These are phyloP conservation scores for Hemisphaericaspora lyxosophila DNA, from an alignment of 1,139 yeast genomes.

Conservation along the genomic window DNA sequence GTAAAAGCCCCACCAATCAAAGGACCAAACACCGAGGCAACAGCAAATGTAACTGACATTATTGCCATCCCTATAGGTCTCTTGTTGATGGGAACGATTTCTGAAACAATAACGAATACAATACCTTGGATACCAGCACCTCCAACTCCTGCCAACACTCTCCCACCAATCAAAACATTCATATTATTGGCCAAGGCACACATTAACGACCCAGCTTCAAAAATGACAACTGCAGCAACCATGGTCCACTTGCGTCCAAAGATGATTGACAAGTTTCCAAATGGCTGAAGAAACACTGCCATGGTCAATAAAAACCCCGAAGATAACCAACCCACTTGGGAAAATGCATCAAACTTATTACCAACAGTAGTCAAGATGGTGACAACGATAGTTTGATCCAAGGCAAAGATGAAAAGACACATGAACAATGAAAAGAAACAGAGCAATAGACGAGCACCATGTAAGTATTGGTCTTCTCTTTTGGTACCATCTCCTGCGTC, in stretches of 20 bases:
- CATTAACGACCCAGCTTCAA: constrained; percentile 40
- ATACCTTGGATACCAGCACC: constrained; percentile 34
- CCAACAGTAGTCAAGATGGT: constrained; percentile 42
- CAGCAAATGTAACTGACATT: constrained; percentile 36
- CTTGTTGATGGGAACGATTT: constrained; percentile 28
- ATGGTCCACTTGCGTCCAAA: constrained; percentile 47
- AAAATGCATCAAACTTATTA: constrained; percentile 43
- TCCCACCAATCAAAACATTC: constrained; percentile 40
- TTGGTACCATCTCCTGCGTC: too few relatives aligned
- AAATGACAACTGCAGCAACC: constrained; percentile 31
- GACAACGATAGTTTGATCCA: too few relatives aligned
- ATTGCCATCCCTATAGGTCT: constrained; percentile 36
- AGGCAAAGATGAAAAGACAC: too few relatives aligned
- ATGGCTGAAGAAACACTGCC: constrained; percentile 36
- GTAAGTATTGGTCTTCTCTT: too few relatives aligned
- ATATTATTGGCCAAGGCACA: constrained; percentile 36
- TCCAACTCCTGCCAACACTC: constrained; percentile 37
- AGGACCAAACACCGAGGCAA: constrained; percentile 59
- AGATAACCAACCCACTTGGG: constrained; percentile 59
- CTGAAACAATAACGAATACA: constrained; percentile 29
- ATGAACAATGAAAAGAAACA: too few relatives aligned
- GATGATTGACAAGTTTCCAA: constrained; percentile 45
- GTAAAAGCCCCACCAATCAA: constrained; percentile 55
- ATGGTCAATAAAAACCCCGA: constrained; percentile 54
- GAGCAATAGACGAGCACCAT: too few relatives aligned